These are phyloP conservation scores for Zoysia matrella DNA, from an alignment of 202 grass and related monocot genomes.

Conservation along the genomic window DNA sequence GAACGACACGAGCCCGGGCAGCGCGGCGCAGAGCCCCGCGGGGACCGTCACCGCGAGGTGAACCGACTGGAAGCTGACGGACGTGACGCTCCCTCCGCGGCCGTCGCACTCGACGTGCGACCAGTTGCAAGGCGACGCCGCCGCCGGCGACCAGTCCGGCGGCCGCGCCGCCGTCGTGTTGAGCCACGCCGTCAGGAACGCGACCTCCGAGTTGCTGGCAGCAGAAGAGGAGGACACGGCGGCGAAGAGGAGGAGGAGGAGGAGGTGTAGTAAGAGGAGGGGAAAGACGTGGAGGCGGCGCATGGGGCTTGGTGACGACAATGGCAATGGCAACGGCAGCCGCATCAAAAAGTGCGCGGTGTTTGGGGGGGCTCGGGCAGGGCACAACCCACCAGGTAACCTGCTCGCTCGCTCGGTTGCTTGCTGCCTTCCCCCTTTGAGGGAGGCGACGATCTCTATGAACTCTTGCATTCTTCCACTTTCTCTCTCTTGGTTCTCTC, in stretches of 20 bases:
- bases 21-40: conserved; percentile 50
- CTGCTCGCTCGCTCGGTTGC: background rate
- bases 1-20: conserved; percentile 45
- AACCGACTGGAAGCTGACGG: conserved; percentile 69
- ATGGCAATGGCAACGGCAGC: background rate
- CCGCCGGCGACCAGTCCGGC: conserved; percentile 66
- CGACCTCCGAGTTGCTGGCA: conserved; percentile 34
- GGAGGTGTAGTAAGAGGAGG: conserved; percentile 46
- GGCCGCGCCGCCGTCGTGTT: background rate
- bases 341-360: conserved; percentile 46
- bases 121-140: conserved; percentile 78
- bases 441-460: conserved; percentile 54
- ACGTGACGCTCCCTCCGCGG: conserved; percentile 25
- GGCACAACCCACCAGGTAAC: conserved; percentile 36
- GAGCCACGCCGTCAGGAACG: conserved; percentile 49
- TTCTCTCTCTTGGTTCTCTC: conserved; percentile 10
- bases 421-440: background rate
- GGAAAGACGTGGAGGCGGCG: conserved; percentile 38
- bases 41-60: conserved; percentile 61
- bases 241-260: conserved; percentile 37
- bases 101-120: conserved; percentile 64
- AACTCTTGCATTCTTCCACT: background rate
- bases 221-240: background rate
- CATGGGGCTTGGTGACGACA: conserved; percentile 70
- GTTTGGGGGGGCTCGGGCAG: conserved; percentile 15